Percentiles rank a stretch among this genome's conserved stretches.
Conservation (phyloP, 331 rosid genomes). For the Malus hybrid region DNA sequence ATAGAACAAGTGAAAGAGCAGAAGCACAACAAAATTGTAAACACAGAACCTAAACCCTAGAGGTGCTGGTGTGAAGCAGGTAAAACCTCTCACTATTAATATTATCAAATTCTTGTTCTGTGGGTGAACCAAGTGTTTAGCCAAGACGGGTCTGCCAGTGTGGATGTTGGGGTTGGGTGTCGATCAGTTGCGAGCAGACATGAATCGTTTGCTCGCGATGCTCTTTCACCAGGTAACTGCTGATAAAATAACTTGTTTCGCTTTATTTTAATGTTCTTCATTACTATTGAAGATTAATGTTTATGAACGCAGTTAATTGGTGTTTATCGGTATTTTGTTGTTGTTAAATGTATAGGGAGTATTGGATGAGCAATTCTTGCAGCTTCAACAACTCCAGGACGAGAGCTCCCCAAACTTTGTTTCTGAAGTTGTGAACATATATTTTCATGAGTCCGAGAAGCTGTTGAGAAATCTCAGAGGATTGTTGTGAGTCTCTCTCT, state of each 20-base stretch:
- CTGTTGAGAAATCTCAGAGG: slow-evolving; percentile 68
- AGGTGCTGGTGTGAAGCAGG: not conserved
- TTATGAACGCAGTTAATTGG: too few species aligned
- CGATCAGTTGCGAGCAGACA: slow-evolving; percentile 88
- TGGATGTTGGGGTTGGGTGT: slow-evolving; percentile 90
- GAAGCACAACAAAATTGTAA: not conserved
- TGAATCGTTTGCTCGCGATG: slow-evolving; percentile 86
- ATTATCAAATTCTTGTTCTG: not conserved
- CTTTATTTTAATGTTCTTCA: too few species aligned
- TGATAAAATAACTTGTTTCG: too few species aligned
- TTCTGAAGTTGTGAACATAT: slow-evolving; percentile 81
- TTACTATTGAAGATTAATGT: too few species aligned
- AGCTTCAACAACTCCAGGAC: slow-evolving; percentile 88
- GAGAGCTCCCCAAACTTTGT: slow-evolving; percentile 90
- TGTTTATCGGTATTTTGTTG: not conserved
- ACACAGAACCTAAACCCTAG: slow-evolving; percentile 9
- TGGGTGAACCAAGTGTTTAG: slow-evolving; percentile 15
- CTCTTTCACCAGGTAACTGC: slow-evolving; percentile 83
- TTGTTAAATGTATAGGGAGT: slow-evolving; percentile 44
- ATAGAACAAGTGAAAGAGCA: not conserved
- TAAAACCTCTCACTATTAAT: not conserved
- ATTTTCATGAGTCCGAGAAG: slow-evolving; percentile 91
- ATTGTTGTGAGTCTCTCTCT: slow-evolving; percentile 37
- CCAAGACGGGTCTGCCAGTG: slow-evolving; percentile 98
- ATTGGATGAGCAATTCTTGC: slow-evolving; percentile 90